Conservation (phyloP, 2,329 filamentous ascomycete genomes). For the Didymella exigua region DNA sequence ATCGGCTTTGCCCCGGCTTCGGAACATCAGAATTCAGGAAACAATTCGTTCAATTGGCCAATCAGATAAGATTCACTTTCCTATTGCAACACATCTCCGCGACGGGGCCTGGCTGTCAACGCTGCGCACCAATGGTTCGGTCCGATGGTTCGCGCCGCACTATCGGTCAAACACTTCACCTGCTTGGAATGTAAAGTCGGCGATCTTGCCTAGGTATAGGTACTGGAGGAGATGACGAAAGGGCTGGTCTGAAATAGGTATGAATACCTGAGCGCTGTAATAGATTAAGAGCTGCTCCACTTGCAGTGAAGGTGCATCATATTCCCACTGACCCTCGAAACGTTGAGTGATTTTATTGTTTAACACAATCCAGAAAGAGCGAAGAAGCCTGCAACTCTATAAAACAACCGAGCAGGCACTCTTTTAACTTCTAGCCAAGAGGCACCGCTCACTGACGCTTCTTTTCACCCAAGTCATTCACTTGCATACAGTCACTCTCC, state of each 20-base stretch:
- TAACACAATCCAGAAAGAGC: neutral
- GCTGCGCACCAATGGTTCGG: slow-evolving; percentile 7
- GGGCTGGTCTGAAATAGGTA: slow-evolving; percentile 5
- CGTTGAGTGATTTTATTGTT: neutral
- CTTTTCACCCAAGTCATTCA: slow-evolving; percentile 2
- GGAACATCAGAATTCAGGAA: slow-evolving; percentile 2
- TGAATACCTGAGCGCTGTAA: slow-evolving; percentile 1
- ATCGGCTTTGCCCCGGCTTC: slow-evolving; percentile 10
- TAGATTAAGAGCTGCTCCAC: slow-evolving; percentile 12
- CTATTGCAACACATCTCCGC: slow-evolving; percentile 11
- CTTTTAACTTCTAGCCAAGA: neutral
- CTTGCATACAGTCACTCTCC: slow-evolving; percentile 18
- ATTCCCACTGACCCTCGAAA: neutral
- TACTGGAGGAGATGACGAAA: slow-evolving; percentile 11
- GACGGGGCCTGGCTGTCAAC: slow-evolving; percentile 1
- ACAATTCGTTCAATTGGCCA: slow-evolving; percentile 1
- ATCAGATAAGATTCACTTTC: slow-evolving; percentile 8
- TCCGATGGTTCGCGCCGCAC: slow-evolving; percentile 7
- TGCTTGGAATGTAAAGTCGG: slow-evolving; percentile 15
- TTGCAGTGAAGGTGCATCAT: slow-evolving; percentile 6
- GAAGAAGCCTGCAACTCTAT: neutral
- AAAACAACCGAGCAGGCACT: neutral
- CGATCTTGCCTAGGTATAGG: slow-evolving; percentile 11
- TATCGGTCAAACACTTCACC: slow-evolving; percentile 14
- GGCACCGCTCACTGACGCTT: slow-evolving; percentile 10